phyloP scores from a whole-genome alignment of 352 stramenopile genomes.

The Phytopythium sindhum region DNA sequence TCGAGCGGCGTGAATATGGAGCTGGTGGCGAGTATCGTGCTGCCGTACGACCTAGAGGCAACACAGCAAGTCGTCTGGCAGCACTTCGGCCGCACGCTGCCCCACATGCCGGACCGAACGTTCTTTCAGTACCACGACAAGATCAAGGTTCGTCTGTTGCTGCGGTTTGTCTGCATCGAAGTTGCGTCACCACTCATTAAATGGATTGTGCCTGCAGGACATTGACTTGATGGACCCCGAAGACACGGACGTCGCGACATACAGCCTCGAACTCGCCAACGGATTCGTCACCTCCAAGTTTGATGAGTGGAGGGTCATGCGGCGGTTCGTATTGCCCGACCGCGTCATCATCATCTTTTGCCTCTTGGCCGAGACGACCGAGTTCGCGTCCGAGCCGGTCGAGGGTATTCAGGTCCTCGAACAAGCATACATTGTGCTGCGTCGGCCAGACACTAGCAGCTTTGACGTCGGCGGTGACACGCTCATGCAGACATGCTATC shows the following conservation, averaged over 20 bases:
- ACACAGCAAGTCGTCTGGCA: conserved; percentile 18
- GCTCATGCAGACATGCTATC: conserved; percentile 4
- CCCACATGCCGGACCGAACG: background rate
- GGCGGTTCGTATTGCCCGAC: background rate
- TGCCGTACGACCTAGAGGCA: conserved; percentile 19
- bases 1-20: conserved; percentile 17
- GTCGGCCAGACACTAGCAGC: background rate
- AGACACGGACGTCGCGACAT: background rate
- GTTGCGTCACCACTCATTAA: background rate
- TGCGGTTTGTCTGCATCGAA: conserved; percentile 31
- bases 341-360: conserved; percentile 5
- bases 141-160: conserved; percentile 40
- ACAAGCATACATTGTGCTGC: conserved; percentile 5
- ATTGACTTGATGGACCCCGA: background rate
- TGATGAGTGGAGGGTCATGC: conserved; percentile 1
- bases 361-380: background rate
- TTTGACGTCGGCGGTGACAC: background rate
- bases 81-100: conserved; percentile 11
- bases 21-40: conserved; percentile 22
- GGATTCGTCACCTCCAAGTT: background rate
- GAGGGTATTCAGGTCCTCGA: conserved; percentile 5
- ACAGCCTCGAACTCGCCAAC: conserved; percentile 4
- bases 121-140: conserved; percentile 46
- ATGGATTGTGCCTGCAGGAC: background rate
- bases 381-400: conserved; percentile 3